Evolutionary conservation across 768 basidiomycete genomes (phyloP).

Genomic region (Lactarius tabidus): DNA sequence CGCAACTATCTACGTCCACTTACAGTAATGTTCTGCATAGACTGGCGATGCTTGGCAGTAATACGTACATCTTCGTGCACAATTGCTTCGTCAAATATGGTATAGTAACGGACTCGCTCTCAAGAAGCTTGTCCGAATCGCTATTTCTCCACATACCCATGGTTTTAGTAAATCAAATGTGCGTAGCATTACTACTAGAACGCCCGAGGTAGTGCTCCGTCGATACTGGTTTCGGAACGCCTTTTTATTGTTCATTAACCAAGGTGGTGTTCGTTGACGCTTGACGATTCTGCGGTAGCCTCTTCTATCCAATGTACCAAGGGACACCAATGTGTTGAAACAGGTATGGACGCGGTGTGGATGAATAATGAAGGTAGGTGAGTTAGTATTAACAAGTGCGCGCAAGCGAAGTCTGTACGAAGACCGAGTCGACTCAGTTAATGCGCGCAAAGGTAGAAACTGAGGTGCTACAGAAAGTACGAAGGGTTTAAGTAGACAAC

Average conservation of each 20-base stretch:
- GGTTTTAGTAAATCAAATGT: background rate
- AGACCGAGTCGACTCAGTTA: too few relatives aligned
- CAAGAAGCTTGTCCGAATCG: too few relatives aligned
- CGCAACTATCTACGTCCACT: background rate
- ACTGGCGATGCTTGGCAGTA: background rate
- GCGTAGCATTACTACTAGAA: background rate
- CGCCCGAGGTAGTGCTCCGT: background rate
- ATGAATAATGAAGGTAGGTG: too few relatives aligned
- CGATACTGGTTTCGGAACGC: background rate
- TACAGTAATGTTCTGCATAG: background rate
- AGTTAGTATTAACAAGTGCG: too few relatives aligned
- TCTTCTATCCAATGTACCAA: too few relatives aligned
- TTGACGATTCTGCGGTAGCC: background rate
- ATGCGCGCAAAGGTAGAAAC: too few relatives aligned
- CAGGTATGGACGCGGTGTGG: too few relatives aligned
- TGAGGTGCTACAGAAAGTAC: too few relatives aligned
- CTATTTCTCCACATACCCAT: background rate
- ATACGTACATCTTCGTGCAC: background rate
- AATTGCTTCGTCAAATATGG: background rate
- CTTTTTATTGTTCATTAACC: background rate
- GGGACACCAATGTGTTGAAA: too few relatives aligned
- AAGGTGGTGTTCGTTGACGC: background rate
- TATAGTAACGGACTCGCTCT: background rate
- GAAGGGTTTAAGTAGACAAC: too few relatives aligned
- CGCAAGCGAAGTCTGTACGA: too few relatives aligned